Base-by-base conservation (phyloP, 306 rosid species). In the Fagus crenata region DNA sequence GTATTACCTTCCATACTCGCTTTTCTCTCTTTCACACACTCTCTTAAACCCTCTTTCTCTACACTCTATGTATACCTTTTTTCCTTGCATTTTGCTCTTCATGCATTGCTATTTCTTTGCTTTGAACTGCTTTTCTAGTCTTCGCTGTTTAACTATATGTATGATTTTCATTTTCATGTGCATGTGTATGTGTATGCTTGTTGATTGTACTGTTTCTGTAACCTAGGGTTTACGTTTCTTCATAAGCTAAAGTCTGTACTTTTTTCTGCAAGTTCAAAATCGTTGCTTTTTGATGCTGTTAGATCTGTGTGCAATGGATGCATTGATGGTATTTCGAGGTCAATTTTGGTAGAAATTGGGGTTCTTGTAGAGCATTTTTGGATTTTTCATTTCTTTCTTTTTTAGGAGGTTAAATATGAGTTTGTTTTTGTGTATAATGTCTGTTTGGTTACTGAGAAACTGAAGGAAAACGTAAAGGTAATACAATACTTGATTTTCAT, bases 1-100 rank as follows among this genome's bases (percentile, higher is more conserved):
- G 82, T 82, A 28, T 60, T 77, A 56, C 37, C 65, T 82, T 32
- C 54, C 7, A 11, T 37, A 3, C 53, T 68, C 60, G 15, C 2
- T 17, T 71, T 42, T 51, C 8, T 36, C 13, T 39, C 58, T 41
- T 56, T 4, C 46, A 41, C 39, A 18, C 31, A 61, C n/a, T 11
- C 22, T 77, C 36, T 13, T 17, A 11, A n/a, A 5, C 9, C 35
- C 5, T 77, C 2, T 14, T 43, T 46, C 28, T 41, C 28, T 17
- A 7, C 12, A 2, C 43, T 36, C 4, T 17, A 5, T 17, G 46
- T 64, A 6, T 39, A 39, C 14, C 11, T 17, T 65, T 58, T 22
- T 22, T 22, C 28, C 64, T 17, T 39, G 71, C 43, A n/a, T 33
- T 46, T 63, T 63, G 2, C 41, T 35, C 43, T 63, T 35, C 42